Evolutionary conservation across 192 early-diverging fungal genomes (phyloP), one percentile per base, ranked within the genome.

Genomic region (Bifiguratus adelaidae): DNA sequence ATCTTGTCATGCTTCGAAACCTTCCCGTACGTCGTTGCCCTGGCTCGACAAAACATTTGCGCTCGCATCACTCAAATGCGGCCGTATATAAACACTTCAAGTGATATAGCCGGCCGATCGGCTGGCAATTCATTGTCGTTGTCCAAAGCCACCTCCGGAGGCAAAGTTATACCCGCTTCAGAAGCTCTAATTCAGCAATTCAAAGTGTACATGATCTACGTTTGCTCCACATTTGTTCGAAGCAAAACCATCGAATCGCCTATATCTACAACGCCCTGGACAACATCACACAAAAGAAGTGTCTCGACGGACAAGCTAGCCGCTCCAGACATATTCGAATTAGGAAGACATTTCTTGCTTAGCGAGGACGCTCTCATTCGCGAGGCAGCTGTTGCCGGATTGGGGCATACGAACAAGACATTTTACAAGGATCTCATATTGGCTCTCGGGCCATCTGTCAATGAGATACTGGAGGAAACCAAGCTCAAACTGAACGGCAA

Each of bases 101-200:
- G 74, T 4, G 83, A 84, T 19, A 55, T 64, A 6, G 58, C 67
- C 3, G 49, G 60, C 38, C 33, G 67, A 19, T 70, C 71, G 20
- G 51, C 68, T 2, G 67, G 67, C 9, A 63, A 60, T 20, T 77
- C 65, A 19, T 60, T 79, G 15, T 60, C 64, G 9, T 71, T 75
- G 62, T 12, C 62, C 22, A 71, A 63, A 38, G 48, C 49, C 22
- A 50, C 30, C 26, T 32, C 40, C 7, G 33, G 7, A 55, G 52
- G 15, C 13, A 67, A 68, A 22, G 63, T 44, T 1, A 61, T 52
- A 2, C 43, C 72, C 0, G 74, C 71, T 6, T 77, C 58, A 5
- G 58, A 73, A 25, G 83, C 77, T 21, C 68, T 88, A 16, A 63
- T 92, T 27, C 72, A 76, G 5, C 83, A 89, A 53, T 92, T 86